A percentile compares a stretch with the other conserved stretches of the same genome.
Evolutionary conservation across 2,329 filamentous ascomycete species (phyloP).

Genomic region (Trichophyton benhamiae): DNA sequence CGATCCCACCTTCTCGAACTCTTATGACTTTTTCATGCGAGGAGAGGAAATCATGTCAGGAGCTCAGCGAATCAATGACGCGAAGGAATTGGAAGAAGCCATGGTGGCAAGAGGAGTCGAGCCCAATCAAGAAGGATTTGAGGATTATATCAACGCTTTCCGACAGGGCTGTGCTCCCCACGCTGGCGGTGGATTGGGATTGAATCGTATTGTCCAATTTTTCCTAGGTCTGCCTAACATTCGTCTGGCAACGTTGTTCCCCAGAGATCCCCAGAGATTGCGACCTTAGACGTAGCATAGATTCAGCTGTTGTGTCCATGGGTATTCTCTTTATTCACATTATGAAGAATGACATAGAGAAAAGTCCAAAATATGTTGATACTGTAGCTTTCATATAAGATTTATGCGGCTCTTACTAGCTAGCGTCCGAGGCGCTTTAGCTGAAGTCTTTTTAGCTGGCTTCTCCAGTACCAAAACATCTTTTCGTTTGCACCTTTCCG

Average conservation of each 20-base stretch:
- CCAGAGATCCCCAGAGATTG: conserved; percentile 48
- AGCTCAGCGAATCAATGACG: conserved; percentile 53
- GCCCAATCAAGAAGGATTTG: conserved; percentile 46
- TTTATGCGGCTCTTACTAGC: not conserved
- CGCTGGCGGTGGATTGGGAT: conserved; percentile 51
- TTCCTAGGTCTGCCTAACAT: conserved; percentile 55
- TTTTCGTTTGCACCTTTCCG: not conserved
- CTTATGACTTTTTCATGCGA: conserved; percentile 60
- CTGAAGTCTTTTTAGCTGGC: not conserved
- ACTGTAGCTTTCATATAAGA: not conserved
- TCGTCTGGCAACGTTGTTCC: conserved; percentile 49
- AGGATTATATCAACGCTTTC: conserved; percentile 54
- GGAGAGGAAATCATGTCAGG: conserved; percentile 58
- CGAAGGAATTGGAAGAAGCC: conserved; percentile 44
- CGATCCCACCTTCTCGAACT: conserved; percentile 54
- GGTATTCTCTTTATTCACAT: not conserved
- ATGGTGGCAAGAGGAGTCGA: conserved; percentile 50
- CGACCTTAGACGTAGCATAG: conserved; percentile 23
- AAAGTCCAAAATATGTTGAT: not conserved
- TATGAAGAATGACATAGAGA: not conserved
- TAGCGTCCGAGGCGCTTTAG: not conserved
- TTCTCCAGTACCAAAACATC: not conserved
- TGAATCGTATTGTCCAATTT: conserved; percentile 56
- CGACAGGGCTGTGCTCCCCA: conserved; percentile 52
- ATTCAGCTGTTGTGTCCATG: not conserved